These are phyloP conservation scores for Albizia julibrissin DNA, from an alignment of 306 rosid genomes.

Conservation along the genomic window DNA sequence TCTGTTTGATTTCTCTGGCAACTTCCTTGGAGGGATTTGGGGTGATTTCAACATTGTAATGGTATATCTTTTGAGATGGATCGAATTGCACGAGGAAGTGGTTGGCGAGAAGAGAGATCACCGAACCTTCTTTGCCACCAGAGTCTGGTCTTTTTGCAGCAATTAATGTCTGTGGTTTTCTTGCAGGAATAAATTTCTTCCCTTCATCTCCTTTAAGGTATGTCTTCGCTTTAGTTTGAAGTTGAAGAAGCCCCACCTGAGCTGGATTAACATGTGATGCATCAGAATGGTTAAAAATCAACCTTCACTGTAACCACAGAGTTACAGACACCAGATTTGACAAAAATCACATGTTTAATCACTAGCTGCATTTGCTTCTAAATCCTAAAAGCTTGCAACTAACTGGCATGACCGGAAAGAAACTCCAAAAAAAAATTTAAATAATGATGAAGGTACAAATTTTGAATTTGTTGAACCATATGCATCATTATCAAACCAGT, in stretches of 20 bases:
- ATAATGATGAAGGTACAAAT: not conserved
- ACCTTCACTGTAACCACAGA: not conserved
- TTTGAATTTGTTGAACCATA: not conserved
- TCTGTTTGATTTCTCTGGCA: slow-evolving; percentile 80
- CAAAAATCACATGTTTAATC: not conserved
- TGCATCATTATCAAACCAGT: slow-evolving; percentile 2
- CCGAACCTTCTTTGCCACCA: slow-evolving; percentile 89
- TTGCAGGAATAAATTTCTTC: slow-evolving; percentile 45
- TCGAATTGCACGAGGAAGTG: slow-evolving; percentile 88
- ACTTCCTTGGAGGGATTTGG: slow-evolving; percentile 91
- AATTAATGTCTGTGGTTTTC: slow-evolving; percentile 56
- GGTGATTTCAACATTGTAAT: slow-evolving; percentile 92
- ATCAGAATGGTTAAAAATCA: slow-evolving; percentile 20
- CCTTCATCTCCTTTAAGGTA: slow-evolving; percentile 54
- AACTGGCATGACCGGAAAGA: not conserved
- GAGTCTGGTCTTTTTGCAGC: slow-evolving; percentile 92
- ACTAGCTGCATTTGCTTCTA: not conserved
- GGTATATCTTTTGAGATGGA: slow-evolving; percentile 68
- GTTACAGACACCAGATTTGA: not conserved
- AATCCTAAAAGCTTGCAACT: not conserved
- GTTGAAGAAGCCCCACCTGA: slow-evolving; percentile 50
- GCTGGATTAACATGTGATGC: slow-evolving; percentile 42
- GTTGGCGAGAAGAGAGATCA: slow-evolving; percentile 82
- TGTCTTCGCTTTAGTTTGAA: slow-evolving; percentile 40
- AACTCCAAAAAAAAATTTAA: not conserved